phyloP scores from a whole-genome alignment of 2,329 filamentous ascomycete species.

The Penicillium thymicola region DNA sequence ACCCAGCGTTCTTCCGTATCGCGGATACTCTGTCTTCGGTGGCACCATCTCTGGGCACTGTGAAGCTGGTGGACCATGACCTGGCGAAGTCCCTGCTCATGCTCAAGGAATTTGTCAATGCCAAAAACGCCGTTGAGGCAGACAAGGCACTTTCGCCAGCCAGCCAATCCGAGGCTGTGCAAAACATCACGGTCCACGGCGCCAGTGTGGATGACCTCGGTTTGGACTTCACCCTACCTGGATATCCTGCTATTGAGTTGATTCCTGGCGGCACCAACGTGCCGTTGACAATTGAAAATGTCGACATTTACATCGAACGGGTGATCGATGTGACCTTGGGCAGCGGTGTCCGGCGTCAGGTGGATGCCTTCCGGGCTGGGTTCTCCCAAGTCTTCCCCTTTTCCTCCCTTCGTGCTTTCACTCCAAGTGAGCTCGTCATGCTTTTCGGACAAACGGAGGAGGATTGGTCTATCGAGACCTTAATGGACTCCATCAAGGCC shows the following conservation, averaged over 20 bases:
- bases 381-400: slow-evolving; percentile 98
- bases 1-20: slow-evolving; percentile 95
- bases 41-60: slow-evolving; percentile 78
- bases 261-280: slow-evolving; percentile 69
- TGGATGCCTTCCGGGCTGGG: slow-evolving; percentile 84
- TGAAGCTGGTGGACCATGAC: slow-evolving; percentile 83
- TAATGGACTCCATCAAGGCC: slow-evolving; percentile 98
- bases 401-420: slow-evolving; percentile 86
- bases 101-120: slow-evolving; percentile 79
- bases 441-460: slow-evolving; percentile 90
- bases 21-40: slow-evolving; percentile 67
- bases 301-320: slow-evolving; percentile 81
- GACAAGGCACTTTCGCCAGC: slow-evolving; percentile 62
- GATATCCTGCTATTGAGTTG: slow-evolving; percentile 83
- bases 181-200: slow-evolving; percentile 70
- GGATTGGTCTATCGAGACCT: slow-evolving; percentile 95
- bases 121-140: slow-evolving; percentile 78
- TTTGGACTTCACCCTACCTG: slow-evolving; percentile 91
- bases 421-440: slow-evolving; percentile 89
- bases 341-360: slow-evolving; percentile 80
- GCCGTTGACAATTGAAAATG: slow-evolving; percentile 82
- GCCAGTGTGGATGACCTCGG: slow-evolving; percentile 80
- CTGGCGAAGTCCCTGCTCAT: slow-evolving; percentile 81
- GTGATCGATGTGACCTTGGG: slow-evolving; percentile 90
- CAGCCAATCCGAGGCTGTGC: slow-evolving; percentile 68